Evolutionary conservation across 768 basidiomycete species (phyloP).

Genomic region (Megacollybia marginata): DNA sequence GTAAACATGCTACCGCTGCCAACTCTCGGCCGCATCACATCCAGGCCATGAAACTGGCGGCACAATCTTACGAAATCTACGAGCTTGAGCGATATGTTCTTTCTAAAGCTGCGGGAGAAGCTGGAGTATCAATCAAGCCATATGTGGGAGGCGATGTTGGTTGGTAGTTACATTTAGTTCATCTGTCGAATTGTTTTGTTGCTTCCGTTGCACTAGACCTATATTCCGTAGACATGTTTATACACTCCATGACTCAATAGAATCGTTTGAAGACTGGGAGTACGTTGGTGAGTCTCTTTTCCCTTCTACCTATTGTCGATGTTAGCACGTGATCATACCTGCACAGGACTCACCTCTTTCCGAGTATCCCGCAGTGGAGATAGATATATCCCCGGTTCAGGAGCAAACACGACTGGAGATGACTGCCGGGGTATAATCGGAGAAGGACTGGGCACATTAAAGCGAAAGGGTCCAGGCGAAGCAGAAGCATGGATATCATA

Average conservation of each 20-base stretch:
- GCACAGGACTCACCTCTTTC: neutral
- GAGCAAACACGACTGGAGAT: slow-evolving; percentile 20
- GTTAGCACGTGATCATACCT: no score
- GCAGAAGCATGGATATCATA: no score
- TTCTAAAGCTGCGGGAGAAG: slow-evolving; percentile 56
- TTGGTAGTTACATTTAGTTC: slow-evolving; percentile 37
- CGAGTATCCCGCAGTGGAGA: slow-evolving; percentile 21
- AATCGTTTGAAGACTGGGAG: slow-evolving; percentile 25
- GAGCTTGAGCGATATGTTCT: slow-evolving; percentile 70
- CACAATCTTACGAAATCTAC: slow-evolving; percentile 71
- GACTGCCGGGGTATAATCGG: no score
- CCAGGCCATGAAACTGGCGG: slow-evolving; percentile 76
- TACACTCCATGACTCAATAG: slow-evolving; percentile 32
- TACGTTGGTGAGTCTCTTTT: neutral
- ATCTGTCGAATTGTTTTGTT: neutral
- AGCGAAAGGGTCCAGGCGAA: no score
- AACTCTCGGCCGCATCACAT: slow-evolving; percentile 76
- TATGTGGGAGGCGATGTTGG: slow-evolving; percentile 63
- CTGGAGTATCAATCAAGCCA: slow-evolving; percentile 45
- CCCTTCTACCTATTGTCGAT: neutral
- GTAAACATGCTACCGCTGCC: slow-evolving; percentile 75
- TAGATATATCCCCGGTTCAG: slow-evolving; percentile 29
- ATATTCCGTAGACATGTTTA: neutral
- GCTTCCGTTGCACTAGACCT: neutral
- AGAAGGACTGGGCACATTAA: no score